Conservation (phyloP, 2,329 filamentous ascomycete genomes). For the Metarhizium robertsii region DNA sequence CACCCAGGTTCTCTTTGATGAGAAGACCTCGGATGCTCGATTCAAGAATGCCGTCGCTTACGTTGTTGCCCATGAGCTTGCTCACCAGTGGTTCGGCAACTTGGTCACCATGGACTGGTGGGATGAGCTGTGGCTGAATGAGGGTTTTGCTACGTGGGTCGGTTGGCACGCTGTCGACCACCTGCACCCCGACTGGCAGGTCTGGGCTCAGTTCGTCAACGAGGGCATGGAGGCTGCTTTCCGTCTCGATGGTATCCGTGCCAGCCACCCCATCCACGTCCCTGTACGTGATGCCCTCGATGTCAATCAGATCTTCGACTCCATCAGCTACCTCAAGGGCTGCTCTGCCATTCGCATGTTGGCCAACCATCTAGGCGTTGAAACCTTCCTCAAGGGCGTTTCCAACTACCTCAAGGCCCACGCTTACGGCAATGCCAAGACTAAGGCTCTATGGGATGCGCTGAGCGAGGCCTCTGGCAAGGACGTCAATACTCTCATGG, state of each 20-base stretch:
- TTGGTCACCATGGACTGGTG: slow-evolving; percentile 97
- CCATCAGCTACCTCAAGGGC: slow-evolving; percentile 93
- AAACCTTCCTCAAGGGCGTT: slow-evolving; percentile 85
- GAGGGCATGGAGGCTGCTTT: slow-evolving; percentile 92
- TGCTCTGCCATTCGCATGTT: slow-evolving; percentile 96
- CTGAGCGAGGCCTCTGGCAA: slow-evolving; percentile 79
- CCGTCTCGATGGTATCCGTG: slow-evolving; percentile 77
- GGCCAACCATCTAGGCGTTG: slow-evolving; percentile 76
- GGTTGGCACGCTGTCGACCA: slow-evolving; percentile 89
- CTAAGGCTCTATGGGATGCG: slow-evolving; percentile 82
- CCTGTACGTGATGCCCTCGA: slow-evolving; percentile 88
- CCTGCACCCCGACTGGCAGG: slow-evolving; percentile 92
- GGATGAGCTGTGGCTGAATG: slow-evolving; percentile 89
- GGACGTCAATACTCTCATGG: slow-evolving; percentile 81
- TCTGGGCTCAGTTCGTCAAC: slow-evolving; percentile 95
- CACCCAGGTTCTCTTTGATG: slow-evolving; percentile 92
- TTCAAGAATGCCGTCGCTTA: slow-evolving; percentile 95
- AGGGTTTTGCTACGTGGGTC: slow-evolving; percentile 97
- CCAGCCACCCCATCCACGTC: slow-evolving; percentile 93
- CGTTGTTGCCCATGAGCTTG: slow-evolving; percentile 95
- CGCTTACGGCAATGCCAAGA: slow-evolving; percentile 83
- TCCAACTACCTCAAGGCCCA: slow-evolving; percentile 82
- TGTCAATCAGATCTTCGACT: slow-evolving; percentile 96
- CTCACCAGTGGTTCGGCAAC: slow-evolving; percentile 94
- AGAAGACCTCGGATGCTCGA: slow-evolving; percentile 77